phyloP scores from a whole-genome alignment of 495 filamentous ascomycete species.

The Penicillium steckii region DNA sequence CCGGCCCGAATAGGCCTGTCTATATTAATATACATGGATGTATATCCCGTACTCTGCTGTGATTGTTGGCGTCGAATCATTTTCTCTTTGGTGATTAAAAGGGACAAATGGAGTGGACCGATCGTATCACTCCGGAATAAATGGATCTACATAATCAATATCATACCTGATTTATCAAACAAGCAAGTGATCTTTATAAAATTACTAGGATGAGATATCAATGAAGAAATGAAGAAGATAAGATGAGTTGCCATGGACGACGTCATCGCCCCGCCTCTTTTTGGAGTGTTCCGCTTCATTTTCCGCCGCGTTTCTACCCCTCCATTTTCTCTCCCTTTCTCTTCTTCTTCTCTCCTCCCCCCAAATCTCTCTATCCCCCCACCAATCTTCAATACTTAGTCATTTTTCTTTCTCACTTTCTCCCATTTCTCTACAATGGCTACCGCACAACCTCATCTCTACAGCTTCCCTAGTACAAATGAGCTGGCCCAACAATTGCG shows the following conservation, averaged over 20 bases:
- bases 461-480: conserved; percentile 67
- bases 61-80: not conserved
- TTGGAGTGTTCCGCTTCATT: too few relatives aligned
- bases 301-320: too few relatives aligned
- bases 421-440: conserved; percentile 32
- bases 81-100: too few relatives aligned
- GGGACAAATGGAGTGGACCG: not conserved
- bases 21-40: too few relatives aligned
- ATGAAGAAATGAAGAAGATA: not conserved
- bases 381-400: not conserved
- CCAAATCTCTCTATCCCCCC: not conserved
- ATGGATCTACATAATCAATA: not conserved
- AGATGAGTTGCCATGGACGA: not conserved
- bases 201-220: too few relatives aligned
- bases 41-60: too few relatives aligned
- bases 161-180: too few relatives aligned
- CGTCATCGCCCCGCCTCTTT: not conserved
- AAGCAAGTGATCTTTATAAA: too few relatives aligned
- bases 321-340: not conserved
- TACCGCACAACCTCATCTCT: conserved; percentile 70
- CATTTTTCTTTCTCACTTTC: not conserved
- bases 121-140: not conserved
- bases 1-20: conserved; percentile 2
- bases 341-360: not conserved
- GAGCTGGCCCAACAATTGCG: conserved; percentile 73